Evolutionary conservation across 257 asterid species (phyloP), one percentile per base, ranked within the genome.

Genomic region (Petunia secreta): DNA sequence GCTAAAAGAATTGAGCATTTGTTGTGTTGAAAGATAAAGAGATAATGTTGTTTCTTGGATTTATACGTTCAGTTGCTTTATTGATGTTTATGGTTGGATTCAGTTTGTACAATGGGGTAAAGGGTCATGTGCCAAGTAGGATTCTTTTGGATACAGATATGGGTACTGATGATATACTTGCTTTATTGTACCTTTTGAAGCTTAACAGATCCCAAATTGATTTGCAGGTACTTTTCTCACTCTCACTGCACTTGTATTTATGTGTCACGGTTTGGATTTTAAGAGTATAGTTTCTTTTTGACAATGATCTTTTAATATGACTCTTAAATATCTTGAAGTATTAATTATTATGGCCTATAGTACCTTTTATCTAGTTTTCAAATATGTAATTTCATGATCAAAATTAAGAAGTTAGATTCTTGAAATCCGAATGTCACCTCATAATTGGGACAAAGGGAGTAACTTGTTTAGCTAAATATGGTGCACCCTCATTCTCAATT

Each of bases 81-180:
- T 40, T n/a, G 75, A 67, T 67, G 75, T 40, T 14, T 67, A 9
- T 67, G 8, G n/a, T 67, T 67, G 41, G 54, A 41, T 3, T 67
- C 15, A 8, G 40, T 41, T 36, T 8, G 53, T 66, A 14, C 5
- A 66, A 41, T 66, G 38, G 75, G 25, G 75, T 66, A 40, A 66
- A 66, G 37, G 54, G 75, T 15, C 37, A 66, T 40, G 14, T 2
- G 34, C 63, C 63, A 57, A 57, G 63, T 57, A 57, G 38, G 7
- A 44, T 66, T 66, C 75, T 66, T 66, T 66, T 66, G 52, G 75
- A 67, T 67, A 67, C 75, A 43, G 75, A 67, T 3, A 34, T 67
- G 54, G 75, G 8, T 43, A 67, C 55, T 15, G 75, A 67, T 67
- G 75, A 67, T 67, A 7, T 67, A 7, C 43, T 67, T 67, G 75